A percentile compares a stretch with the other conserved stretches of the same genome.
Evolutionary conservation across 352 stramenopile genomes (phyloP).

Genomic region (Phytopythium cucurbitacearum): DNA sequence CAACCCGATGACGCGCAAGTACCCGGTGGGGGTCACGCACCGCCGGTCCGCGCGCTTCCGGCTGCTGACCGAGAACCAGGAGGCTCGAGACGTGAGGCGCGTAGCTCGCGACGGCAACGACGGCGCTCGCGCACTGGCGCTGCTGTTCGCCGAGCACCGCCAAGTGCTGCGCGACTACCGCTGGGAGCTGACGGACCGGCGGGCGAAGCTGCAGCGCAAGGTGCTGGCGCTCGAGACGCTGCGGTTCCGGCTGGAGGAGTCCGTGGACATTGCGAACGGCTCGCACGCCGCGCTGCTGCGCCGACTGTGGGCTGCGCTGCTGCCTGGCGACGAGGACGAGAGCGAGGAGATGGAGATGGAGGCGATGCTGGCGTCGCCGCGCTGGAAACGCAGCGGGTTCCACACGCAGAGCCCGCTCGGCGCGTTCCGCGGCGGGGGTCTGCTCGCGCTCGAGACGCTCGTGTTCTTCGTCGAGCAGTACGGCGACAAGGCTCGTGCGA

Average conservation of each 20-base stretch:
- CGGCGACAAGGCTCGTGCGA: conserved; percentile 60
- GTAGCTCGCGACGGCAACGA: conserved; percentile 63
- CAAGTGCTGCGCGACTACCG: conserved; percentile 58
- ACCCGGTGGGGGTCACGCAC: conserved; percentile 66
- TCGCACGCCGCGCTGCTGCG: conserved; percentile 55
- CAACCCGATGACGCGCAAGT: conserved; percentile 59
- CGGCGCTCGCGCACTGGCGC: conserved; percentile 51
- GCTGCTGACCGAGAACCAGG: conserved; percentile 40
- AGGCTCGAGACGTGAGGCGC: conserved; percentile 42
- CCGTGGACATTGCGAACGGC: conserved; percentile 49
- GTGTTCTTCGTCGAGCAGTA: conserved; percentile 79
- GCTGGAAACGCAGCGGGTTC: conserved; percentile 71
- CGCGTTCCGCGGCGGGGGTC: conserved; percentile 69
- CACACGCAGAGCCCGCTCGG: conserved; percentile 77
- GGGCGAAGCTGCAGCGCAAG: conserved; percentile 53
- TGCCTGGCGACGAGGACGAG: conserved; percentile 26
- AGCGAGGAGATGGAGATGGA: conserved; percentile 33
- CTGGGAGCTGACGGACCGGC: conserved; percentile 40
- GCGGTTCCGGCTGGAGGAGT: conserved; percentile 68
- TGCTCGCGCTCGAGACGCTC: conserved; percentile 69
- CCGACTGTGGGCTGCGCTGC: conserved; percentile 57
- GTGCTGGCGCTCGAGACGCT: conserved; percentile 60
- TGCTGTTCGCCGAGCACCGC: conserved; percentile 61
- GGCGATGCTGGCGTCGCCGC: conserved; percentile 50
- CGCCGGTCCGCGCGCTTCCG: conserved; percentile 43